Evolutionary conservation across 225 moss, liverwort and hornwort species (phyloP), one percentile per base, ranked within the genome.

Genomic region (Marchantia paleacea): DNA sequence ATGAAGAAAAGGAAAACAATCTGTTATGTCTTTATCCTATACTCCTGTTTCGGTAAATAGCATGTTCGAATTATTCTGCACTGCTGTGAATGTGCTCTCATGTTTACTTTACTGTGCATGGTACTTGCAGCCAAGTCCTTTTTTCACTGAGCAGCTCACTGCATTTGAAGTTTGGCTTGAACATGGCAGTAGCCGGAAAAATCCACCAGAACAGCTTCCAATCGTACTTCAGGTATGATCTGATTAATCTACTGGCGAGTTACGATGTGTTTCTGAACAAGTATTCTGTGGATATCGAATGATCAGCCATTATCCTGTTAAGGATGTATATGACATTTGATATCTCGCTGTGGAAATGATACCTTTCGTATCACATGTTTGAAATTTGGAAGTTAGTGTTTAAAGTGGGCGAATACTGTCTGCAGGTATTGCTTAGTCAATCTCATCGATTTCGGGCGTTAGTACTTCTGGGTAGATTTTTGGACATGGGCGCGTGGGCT

Each of bases 401-500:
- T 49, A 7, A 58, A 50, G 26, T 25, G 39, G 86, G 69, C 28
- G 7, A 39, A 77, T 70, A 71, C 49, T 75, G 61, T 25, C 77
- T 88, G 78, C 89, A 97, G 97, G 97, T 97, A 52, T 84, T 97
- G 55, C 86, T 97, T 18, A 97, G 97, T 85, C 97, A 97, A 85
- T 97, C 97, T 47, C 97, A 97, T 86, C 93, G 97, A 84, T 97
- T 93, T 85, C 89, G 97, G 26, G 97, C 97, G 20, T 85, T 97
- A 49, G 89, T 97, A 53, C 87, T 97, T 81, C 73, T 97, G 80
- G 95, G 97, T 53, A 90, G 93, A 55, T 97, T 97, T 87, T 81
- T 97, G 79, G 97, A 97, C 51, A 97, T 97, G 97, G 97, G 97
- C 67, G 91, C 93, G 52, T 97, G 97, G 97, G 97, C 97, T 82